Evolutionary conservation across 495 filamentous ascomycete genomes (phyloP).

Genomic region (Bacidia gigantensis): DNA sequence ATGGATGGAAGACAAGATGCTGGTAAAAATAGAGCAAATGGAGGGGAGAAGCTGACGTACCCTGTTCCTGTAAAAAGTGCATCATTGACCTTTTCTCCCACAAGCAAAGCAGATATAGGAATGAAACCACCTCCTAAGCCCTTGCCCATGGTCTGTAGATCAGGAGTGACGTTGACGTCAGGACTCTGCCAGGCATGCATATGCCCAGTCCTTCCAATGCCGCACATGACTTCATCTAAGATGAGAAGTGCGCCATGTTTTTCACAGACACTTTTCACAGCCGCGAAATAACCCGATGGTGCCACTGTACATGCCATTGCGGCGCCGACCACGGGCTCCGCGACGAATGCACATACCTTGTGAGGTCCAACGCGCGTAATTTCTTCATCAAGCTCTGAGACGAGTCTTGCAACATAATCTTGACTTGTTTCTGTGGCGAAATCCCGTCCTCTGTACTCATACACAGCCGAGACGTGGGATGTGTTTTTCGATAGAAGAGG

Average conservation of each 20-base stretch:
- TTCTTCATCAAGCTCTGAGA: conserved; percentile 56
- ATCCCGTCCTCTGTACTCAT: conserved; percentile 41
- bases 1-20: no score
- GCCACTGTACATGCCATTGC: conserved; percentile 50
- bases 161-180: conserved; percentile 42
- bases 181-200: conserved; percentile 51
- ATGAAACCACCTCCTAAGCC: conserved; percentile 53
- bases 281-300: conserved; percentile 48
- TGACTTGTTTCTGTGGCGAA: conserved; percentile 29
- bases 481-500: conserved; percentile 48
- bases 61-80: conserved; percentile 41
- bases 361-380: conserved; percentile 37
- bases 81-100: conserved; percentile 38
- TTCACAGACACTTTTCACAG: conserved; percentile 48
- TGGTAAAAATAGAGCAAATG: no score
- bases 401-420: conserved; percentile 44
- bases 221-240: conserved; percentile 70
- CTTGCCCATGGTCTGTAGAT: conserved; percentile 60
- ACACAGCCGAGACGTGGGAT: conserved; percentile 56
- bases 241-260: conserved; percentile 55
- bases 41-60: conserved; percentile 34
- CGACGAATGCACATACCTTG: conserved; percentile 48
- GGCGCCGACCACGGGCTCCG: conserved; percentile 49
- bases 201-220: conserved; percentile 56
- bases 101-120: conserved; percentile 47